These are phyloP conservation scores for Allium cepa DNA, from an alignment of 106 monocot genomes.

Conservation along the genomic window DNA sequence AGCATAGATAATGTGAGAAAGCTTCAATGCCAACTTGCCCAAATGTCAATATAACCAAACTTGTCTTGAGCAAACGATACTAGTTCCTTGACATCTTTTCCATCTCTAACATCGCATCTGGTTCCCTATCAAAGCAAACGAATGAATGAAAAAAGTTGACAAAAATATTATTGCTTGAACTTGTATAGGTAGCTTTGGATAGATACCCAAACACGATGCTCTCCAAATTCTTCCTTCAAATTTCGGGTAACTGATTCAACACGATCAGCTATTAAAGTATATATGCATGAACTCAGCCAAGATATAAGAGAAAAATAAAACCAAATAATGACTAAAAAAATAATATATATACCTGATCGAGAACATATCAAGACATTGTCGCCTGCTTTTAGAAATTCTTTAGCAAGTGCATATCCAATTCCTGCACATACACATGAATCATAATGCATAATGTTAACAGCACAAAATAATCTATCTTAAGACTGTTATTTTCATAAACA, in stretches of 20 bases:
- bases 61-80: constrained; percentile 66
- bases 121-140: constrained; percentile 42
- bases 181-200: constrained; percentile 28
- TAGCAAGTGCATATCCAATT: constrained; percentile 90
- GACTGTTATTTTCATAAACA: too few relatives aligned
- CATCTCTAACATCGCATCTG: constrained; percentile 87
- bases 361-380: constrained; percentile 90
- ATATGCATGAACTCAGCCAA: not conserved
- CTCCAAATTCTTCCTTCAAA: constrained; percentile 69
- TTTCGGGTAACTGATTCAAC: constrained; percentile 57
- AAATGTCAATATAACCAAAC: constrained; percentile 78
- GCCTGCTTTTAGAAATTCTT: constrained; percentile 80
- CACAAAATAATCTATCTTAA: not conserved
- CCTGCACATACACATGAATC: constrained; percentile 29
- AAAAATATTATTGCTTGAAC: too few relatives aligned
- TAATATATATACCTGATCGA: constrained; percentile 61
- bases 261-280: constrained; percentile 55
- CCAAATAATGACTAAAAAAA: not conserved
- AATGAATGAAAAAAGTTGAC: too few relatives aligned
- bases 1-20: not conserved
- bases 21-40: constrained; percentile 32
- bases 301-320: not conserved
- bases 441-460: not conserved
- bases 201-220: constrained; percentile 95
- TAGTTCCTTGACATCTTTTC: constrained; percentile 68